Base-by-base conservation (phyloP, 2,329 filamentous ascomycete genomes). In the Coleophoma eucalyptorum region DNA sequence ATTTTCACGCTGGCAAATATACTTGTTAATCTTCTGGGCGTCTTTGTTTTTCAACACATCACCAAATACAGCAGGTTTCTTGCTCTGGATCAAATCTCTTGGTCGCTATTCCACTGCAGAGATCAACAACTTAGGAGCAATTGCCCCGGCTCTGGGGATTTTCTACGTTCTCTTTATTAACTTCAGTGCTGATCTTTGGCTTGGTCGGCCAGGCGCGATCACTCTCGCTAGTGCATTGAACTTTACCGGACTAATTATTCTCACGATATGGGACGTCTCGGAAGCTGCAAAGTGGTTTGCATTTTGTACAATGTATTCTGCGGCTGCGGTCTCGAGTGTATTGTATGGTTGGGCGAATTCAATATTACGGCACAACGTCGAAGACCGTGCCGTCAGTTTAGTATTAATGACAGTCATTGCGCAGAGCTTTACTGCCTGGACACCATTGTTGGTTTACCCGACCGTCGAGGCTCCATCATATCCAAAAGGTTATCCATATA, bases 11-110 rank as follows among this genome's bases (percentile, higher is more conserved):
- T 71, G 69, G 55, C 72, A 73, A 5, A 73, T 81, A 48, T 82
- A 74, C 70, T 65, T 70, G 0, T 62, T 82, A 13, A 62, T 80
- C 0, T 50, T 74, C 1, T 65, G 78, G 15, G 74, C 79, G 45
- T 68, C 79, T 5, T 68, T 82, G 33, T 83, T 83, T 64, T 83
- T 77, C 75, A 80, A 81, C 51, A 71, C 71, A 6, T 62, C 70
- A 18, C 72, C 77, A 48, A 72, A 70, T 19, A 33, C 47, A n/a
- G 40, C 21, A 12, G 38, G 38, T 34, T 82, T 76, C 51, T 59
- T 81, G 4, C 68, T 83, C 0, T 83, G 79, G 79, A 66, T 83
- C 43, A 81, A 82, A 20, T 43, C 38, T 13, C 47, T 49, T 6
- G 10, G 21, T 18, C 38, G 47, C 15, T 49, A 34, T 20, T n/a